These are phyloP conservation scores for Emergomyces pasteurianus DNA, from an alignment of 2,329 filamentous ascomycete genomes.

Conservation along the genomic window DNA sequence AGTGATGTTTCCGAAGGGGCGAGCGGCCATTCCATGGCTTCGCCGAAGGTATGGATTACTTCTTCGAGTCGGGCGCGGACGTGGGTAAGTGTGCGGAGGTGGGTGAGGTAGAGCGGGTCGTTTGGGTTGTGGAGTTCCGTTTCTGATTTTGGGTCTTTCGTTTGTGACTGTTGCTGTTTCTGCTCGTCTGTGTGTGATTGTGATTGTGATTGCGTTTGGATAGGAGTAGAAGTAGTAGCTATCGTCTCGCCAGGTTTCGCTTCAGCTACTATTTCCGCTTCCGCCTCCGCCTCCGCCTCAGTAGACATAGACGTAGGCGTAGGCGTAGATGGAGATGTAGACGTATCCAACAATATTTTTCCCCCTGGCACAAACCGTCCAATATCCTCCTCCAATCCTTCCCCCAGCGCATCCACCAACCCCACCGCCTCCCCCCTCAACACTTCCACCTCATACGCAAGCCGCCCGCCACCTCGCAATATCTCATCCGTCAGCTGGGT, in stretches of 20 bases:
- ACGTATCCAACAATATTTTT: slow-evolving; percentile 9
- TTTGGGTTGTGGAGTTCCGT: slow-evolving; percentile 24
- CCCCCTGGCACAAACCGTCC: slow-evolving; percentile 54
- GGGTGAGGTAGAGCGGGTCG: slow-evolving; percentile 61
- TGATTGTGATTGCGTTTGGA: not conserved
- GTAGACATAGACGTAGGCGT: not conserved
- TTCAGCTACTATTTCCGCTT: not conserved
- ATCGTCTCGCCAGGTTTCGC: not conserved
- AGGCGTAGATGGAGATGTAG: not conserved
- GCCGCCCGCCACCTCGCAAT: slow-evolving; percentile 68
- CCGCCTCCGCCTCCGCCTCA: not conserved
- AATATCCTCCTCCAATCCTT: slow-evolving; percentile 60
- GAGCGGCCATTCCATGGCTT: slow-evolving; percentile 90
- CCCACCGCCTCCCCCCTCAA: slow-evolving; percentile 75
- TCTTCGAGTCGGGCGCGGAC: slow-evolving; percentile 76
- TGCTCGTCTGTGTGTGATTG: not conserved
- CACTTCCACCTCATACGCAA: slow-evolving; percentile 92
- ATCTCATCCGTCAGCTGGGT: slow-evolving; percentile 94
- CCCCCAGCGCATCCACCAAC: slow-evolving; percentile 63
- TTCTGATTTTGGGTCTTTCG: not conserved
- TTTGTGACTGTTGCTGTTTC: not conserved
- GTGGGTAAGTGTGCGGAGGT: slow-evolving; percentile 68
- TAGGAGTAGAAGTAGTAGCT: not conserved
- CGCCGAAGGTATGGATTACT: slow-evolving; percentile 83
- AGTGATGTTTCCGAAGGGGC: slow-evolving; percentile 79